phyloP scores from a whole-genome alignment of 192 early-diverging fungal species.

The Podila minutissima region DNA sequence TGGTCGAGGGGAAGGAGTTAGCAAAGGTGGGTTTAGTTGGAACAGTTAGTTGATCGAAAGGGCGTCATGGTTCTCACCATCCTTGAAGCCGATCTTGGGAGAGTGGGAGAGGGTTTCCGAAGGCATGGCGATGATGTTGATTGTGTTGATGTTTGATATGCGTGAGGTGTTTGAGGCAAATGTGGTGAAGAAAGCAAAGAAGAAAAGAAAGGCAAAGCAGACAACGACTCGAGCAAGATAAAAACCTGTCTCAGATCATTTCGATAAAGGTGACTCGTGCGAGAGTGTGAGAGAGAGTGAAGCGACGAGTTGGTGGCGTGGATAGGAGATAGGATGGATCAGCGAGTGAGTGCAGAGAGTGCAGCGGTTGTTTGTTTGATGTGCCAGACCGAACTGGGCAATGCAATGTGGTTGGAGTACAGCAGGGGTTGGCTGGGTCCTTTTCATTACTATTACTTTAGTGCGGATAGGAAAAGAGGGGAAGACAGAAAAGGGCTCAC shows the following conservation, averaged over 20 bases:
- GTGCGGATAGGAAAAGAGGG: background rate
- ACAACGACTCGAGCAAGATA: background rate
- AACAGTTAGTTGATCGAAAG: background rate
- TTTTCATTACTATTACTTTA: too few relatives aligned
- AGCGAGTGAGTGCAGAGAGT: background rate
- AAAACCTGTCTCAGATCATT: background rate
- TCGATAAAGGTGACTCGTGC: background rate
- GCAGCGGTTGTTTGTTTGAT: background rate
- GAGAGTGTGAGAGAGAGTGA: background rate
- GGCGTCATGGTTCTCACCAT: constrained; percentile 12
- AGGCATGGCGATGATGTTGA: constrained; percentile 17
- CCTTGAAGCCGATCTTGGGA: constrained; percentile 47
- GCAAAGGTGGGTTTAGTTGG: background rate
- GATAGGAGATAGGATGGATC: background rate
- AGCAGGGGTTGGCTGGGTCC: too few relatives aligned
- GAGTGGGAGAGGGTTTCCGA: constrained; percentile 4
- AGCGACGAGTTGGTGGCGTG: background rate
- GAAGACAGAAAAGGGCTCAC: background rate
- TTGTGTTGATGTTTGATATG: background rate
- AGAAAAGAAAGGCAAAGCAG: constrained; percentile 2
- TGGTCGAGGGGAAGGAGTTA: background rate
- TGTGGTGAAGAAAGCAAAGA: background rate
- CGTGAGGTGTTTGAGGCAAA: background rate
- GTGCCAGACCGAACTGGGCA: too few relatives aligned
- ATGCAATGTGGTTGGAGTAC: too few relatives aligned